Base-by-base conservation (phyloP, 2,329 filamentous ascomycete species). In the Ophiobolus disseminans region DNA sequence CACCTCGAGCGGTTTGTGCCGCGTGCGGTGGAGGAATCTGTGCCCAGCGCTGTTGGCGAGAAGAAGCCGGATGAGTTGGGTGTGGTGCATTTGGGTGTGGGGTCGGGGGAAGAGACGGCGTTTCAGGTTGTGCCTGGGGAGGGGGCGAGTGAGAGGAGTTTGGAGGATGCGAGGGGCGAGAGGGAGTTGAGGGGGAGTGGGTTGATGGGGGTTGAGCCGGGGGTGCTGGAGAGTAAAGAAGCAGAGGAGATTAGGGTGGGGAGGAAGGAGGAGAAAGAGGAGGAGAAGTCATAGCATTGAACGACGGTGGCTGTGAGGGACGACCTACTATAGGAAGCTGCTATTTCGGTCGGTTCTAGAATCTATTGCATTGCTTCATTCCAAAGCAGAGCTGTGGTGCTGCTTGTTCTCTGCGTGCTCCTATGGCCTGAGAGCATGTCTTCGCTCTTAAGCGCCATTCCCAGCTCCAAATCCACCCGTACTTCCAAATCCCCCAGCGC, bases 401-500 rank as follows among this genome's bases (percentile, higher is more conserved):
- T 14, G 9, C 9, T 11, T 34, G 3, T 19, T 11, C n/a, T 28
- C n/a, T 9, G n/a, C 25, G n/a, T 28, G 17, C 31, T 13, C 10
- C 8, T 16, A 19, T 19, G 9, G 17, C 17, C 16, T 34, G 8
- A 14, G 34, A 10, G n/a, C 8, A 5, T 17, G 34, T 36, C 34
- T 8, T 36, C 19, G n/a, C 39, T 31, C 16, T 47, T 30, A 60
- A 42, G 50, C 53, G 9, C 54, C 58, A 42, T 57, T 57, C 26
- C 42, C 44, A 5, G 42, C 57, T 3, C 69, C 72, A 41, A 73
- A 73, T 0, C 72, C 72, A 1, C 72, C 72, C 0, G 72, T 74
- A 45, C 72, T 74, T 3, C 72, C 72, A 42, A 74, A 74, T 0
- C 72, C 94, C 20, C 92, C 93, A 0, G 87, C 91, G 20, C 94